These are phyloP conservation scores for Glomus cerebriforme DNA, from an alignment of 192 early-diverging fungal genomes.

Conservation along the genomic window DNA sequence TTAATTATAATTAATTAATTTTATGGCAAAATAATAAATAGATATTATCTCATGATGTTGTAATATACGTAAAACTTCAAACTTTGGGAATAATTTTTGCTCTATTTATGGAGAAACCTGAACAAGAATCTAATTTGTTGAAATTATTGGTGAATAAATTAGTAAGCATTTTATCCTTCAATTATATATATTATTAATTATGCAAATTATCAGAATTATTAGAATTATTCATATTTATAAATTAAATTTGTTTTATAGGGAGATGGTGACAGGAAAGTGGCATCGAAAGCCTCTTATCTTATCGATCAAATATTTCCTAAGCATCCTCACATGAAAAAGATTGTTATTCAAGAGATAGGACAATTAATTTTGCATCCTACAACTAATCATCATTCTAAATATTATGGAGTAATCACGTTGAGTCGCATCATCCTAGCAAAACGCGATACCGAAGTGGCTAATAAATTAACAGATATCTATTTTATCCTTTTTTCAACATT, in stretches of 20 bases:
- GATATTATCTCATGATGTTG: slow-evolving; percentile 82
- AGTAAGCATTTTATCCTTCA: slow-evolving; percentile 15
- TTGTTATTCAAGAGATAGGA: slow-evolving; percentile 87
- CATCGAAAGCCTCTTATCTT: slow-evolving; percentile 80
- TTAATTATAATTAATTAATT: neutral
- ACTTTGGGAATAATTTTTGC: slow-evolving; percentile 76
- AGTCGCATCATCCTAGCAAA: slow-evolving; percentile 90
- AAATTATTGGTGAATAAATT: slow-evolving; percentile 93
- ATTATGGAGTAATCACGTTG: slow-evolving; percentile 88
- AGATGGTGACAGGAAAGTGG: slow-evolving; percentile 84
- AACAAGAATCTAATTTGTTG: slow-evolving; percentile 95
- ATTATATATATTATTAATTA: neutral
- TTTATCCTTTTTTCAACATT: slow-evolving; percentile 88
- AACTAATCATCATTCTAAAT: slow-evolving; percentile 78
- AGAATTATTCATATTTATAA: neutral
- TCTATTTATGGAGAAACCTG: slow-evolving; percentile 83
- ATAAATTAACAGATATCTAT: slow-evolving; percentile 86
- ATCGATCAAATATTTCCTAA: slow-evolving; percentile 72
- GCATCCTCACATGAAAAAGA: slow-evolving; percentile 85
- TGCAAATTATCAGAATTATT: too few relatives aligned
- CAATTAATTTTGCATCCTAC: slow-evolving; percentile 79
- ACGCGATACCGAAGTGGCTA: slow-evolving; percentile 72
- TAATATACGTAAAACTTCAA: slow-evolving; percentile 81
- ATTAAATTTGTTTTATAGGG: slow-evolving; percentile 49
- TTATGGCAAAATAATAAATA: slow-evolving; percentile 23